Percentiles rank a stretch among this genome's conserved stretches.
phyloP scores from a whole-genome alignment of 768 basidiomycete species.

The Auricularia heimuer region DNA sequence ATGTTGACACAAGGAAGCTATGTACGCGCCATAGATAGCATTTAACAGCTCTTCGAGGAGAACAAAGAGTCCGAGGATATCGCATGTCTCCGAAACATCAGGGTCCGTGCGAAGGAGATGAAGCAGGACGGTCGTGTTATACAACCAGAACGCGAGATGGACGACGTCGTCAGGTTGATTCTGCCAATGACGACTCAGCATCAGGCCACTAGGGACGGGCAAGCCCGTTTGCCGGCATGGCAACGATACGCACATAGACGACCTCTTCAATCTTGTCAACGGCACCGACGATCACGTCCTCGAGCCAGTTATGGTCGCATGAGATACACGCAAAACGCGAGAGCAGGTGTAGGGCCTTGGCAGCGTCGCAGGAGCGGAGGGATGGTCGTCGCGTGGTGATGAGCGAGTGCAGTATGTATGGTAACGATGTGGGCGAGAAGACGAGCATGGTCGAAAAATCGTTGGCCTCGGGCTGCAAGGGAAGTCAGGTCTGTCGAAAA shows the following conservation, averaged over 20 bases:
- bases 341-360: slow-evolving; percentile 83
- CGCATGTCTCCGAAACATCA: slow-evolving; percentile 67
- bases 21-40: slow-evolving; percentile 73
- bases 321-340: slow-evolving; percentile 86
- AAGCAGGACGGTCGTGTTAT: slow-evolving; percentile 83
- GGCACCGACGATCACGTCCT: slow-evolving; percentile 84
- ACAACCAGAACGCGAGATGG: slow-evolving; percentile 86
- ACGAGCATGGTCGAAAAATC: slow-evolving; percentile 88
- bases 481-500: slow-evolving; percentile 13
- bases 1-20: slow-evolving; percentile 5
- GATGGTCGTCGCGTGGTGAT: slow-evolving; percentile 67
- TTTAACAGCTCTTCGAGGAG: slow-evolving; percentile 89
- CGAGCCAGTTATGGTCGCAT: slow-evolving; percentile 88
- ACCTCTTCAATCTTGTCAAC: slow-evolving; percentile 88
- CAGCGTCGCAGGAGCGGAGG: slow-evolving; percentile 72
- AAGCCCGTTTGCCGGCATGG: background rate
- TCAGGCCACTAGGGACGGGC: background rate
- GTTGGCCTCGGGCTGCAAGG: slow-evolving; percentile 52
- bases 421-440: slow-evolving; percentile 72
- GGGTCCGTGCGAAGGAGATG: slow-evolving; percentile 85
- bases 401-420: slow-evolving; percentile 70
- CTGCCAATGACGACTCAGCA: slow-evolving; percentile 29
- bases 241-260: slow-evolving; percentile 63
- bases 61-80: slow-evolving; percentile 72
- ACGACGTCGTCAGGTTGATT: slow-evolving; percentile 76